Evolutionary conservation across 208 protist species (phyloP), one percentile per base, ranked within the genome.

Genomic region (Kentomonas sorsogonicus): DNA sequence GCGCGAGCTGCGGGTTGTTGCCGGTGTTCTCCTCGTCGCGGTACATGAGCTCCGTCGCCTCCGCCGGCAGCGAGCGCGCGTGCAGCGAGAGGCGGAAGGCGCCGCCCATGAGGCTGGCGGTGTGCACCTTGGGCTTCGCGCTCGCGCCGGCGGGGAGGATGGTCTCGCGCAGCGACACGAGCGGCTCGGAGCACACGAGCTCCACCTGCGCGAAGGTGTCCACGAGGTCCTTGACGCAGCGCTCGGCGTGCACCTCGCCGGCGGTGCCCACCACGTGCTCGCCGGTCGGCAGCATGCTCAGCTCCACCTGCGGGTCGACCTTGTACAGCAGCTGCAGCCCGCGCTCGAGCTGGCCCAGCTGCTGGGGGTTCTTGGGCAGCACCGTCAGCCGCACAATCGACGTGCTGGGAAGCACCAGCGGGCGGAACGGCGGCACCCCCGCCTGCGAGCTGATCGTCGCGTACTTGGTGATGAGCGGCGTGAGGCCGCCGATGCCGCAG

Each of bases 381-480:
- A 99, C 71, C 16, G 96, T 98, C 30, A 98, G 93, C 10, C 94
- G 96, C 51, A 99, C 95, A 73, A 99, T 98, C 3, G 96, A 97
- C 16, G 83, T 94, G 63, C 88, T 94, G 18, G 81, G 85, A 43
- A 95, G 64, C 30, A 93, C 74, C 43, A 98, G 75, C 3, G 83
- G 76, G 7, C 54, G 58, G 53, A 98, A 91, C 10, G 90, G 72
- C 16, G 93, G 92, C 47, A 86, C 83, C 40, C 65, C 60, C 18
- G 74, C 64, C 25, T 66, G 66, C 1, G 68, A 83, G 16, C 77
- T 83, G 3, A 99, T 52, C 4, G 97, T 99, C 2, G 96, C 98
- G 39, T 91, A 90, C 69, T 98, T 99, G 27, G 89, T 84, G 43
- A 99, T 92, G 31, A 60, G 48, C 10, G 83, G 77, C 11, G 79